These are phyloP conservation scores for Amphirosellinia nigrospora DNA, from an alignment of 495 filamentous ascomycete species.

Conservation along the genomic window DNA sequence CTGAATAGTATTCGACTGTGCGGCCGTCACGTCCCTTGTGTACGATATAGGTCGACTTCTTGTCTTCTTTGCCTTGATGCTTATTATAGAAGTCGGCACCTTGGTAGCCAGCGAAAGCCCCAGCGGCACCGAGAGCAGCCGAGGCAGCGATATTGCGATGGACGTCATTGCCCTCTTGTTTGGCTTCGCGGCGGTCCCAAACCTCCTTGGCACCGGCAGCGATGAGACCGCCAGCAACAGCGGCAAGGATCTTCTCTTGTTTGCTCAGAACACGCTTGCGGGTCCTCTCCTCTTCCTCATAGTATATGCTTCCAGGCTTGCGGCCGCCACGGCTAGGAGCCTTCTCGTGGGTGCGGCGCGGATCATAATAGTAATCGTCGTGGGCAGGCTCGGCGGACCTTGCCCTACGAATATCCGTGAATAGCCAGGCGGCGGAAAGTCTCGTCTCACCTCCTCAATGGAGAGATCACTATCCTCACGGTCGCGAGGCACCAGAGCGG, in stretches of 20 bases:
- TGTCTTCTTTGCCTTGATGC: slow-evolving; percentile 53
- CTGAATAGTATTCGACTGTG: slow-evolving; percentile 55
- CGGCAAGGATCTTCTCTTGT: slow-evolving; percentile 65
- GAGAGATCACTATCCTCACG: slow-evolving; percentile 65
- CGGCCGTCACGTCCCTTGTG: slow-evolving; percentile 53
- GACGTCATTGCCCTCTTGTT: slow-evolving; percentile 48
- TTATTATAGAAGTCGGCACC: slow-evolving; percentile 63
- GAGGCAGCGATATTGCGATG: slow-evolving; percentile 59
- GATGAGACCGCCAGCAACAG: slow-evolving; percentile 57
- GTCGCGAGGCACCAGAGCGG: slow-evolving; percentile 60
- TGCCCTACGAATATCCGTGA: slow-evolving; percentile 59
- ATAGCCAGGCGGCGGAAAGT: slow-evolving; percentile 68
- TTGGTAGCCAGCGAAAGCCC: slow-evolving; percentile 60
- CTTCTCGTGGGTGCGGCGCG: slow-evolving; percentile 46
- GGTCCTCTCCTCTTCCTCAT: slow-evolving; percentile 52
- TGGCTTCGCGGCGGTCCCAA: slow-evolving; percentile 60
- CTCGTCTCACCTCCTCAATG: slow-evolving; percentile 70
- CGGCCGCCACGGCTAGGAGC: slow-evolving; percentile 46
- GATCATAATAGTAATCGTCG: slow-evolving; percentile 49
- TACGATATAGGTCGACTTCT: slow-evolving; percentile 47
- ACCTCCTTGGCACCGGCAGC: slow-evolving; percentile 62
- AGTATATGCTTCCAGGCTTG: slow-evolving; percentile 43
- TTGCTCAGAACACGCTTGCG: slow-evolving; percentile 57
- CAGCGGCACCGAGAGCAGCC: slow-evolving; percentile 60
- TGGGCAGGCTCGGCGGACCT: slow-evolving; percentile 56